Evolutionary conservation across 805 yeast genomes (phyloP).

Genomic region (Jamesozyma piceae): DNA sequence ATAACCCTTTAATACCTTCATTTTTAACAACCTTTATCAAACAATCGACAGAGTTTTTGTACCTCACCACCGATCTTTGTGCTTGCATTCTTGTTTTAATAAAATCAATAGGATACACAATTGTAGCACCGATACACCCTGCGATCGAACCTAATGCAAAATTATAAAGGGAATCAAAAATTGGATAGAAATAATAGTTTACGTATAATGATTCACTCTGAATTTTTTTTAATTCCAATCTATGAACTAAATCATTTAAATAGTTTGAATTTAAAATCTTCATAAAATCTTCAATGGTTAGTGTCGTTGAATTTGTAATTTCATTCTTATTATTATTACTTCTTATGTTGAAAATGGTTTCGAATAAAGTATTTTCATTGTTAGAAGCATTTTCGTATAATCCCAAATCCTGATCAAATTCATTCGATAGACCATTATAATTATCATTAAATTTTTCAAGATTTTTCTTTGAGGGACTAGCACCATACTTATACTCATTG

Average conservation of each 20-base stretch:
- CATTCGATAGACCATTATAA: slow-evolving; percentile 21
- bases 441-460: slow-evolving; percentile 22
- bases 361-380: background rate
- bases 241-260: slow-evolving; percentile 28
- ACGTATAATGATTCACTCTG: slow-evolving; percentile 25
- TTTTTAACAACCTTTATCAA: slow-evolving; percentile 61
- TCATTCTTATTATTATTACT: background rate
- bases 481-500: slow-evolving; percentile 22
- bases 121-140: slow-evolving; percentile 97
- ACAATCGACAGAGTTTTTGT: slow-evolving; percentile 79
- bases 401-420: slow-evolving; percentile 11
- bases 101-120: slow-evolving; percentile 92
- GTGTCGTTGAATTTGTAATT: background rate
- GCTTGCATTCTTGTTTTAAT: slow-evolving; percentile 97
- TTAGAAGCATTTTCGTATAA: background rate
- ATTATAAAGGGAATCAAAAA: slow-evolving; percentile 80
- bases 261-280: slow-evolving; percentile 36
- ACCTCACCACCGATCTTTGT: slow-evolving; percentile 62
- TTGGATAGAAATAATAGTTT: slow-evolving; percentile 42
- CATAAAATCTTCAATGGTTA: slow-evolving; percentile 34
- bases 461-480: slow-evolving; percentile 11
- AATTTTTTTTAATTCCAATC: slow-evolving; percentile 23
- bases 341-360: background rate
- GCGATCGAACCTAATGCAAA: slow-evolving; percentile 89
- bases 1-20: slow-evolving; percentile 80